Conservation (phyloP, 2,329 filamentous ascomycete genomes). For the Chaetomiaceae sp. region DNA sequence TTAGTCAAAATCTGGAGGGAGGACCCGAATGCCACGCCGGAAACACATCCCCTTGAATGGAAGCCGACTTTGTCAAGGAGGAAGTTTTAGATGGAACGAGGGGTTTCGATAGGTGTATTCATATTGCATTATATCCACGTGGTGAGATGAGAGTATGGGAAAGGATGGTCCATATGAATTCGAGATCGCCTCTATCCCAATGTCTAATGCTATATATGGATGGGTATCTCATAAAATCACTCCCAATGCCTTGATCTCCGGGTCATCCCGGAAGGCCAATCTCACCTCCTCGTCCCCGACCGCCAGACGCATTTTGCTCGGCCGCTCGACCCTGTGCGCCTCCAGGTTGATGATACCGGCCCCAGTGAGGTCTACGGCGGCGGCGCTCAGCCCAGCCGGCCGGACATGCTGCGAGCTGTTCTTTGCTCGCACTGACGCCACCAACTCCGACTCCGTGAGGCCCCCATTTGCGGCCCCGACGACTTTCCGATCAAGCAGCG, state of each 20-base stretch:
- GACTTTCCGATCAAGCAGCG: constrained; percentile 45
- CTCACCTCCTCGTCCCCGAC: constrained; percentile 89
- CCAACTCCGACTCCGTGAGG: constrained; percentile 1
- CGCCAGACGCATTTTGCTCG: constrained; percentile 78
- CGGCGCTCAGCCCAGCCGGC: constrained; percentile 42
- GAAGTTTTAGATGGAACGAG: constrained; percentile 55
- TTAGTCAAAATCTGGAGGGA: constrained; percentile 92
- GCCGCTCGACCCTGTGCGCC: constrained; percentile 72
- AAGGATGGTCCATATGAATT: not conserved
- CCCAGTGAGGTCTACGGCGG: constrained; percentile 78
- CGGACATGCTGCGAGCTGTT: constrained; percentile 26
- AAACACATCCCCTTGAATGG: constrained; percentile 91
- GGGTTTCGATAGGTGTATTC: not conserved
- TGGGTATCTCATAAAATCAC: constrained; percentile 25
- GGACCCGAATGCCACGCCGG: constrained; percentile 83
- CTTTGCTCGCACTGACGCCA: constrained; percentile 11
- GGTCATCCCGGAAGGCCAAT: constrained; percentile 82
- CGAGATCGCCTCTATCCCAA: not conserved
- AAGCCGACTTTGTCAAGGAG: constrained; percentile 73
- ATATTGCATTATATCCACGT: not conserved
- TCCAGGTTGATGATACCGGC: constrained; percentile 86
- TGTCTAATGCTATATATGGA: constrained; percentile 15
- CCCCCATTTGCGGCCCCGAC: not conserved
- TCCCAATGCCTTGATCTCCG: constrained; percentile 76
- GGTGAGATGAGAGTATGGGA: too few relatives aligned